These are phyloP conservation scores for Warburgia ugandensis DNA, from an alignment of 164 flowering plant species.

Conservation along the genomic window DNA sequence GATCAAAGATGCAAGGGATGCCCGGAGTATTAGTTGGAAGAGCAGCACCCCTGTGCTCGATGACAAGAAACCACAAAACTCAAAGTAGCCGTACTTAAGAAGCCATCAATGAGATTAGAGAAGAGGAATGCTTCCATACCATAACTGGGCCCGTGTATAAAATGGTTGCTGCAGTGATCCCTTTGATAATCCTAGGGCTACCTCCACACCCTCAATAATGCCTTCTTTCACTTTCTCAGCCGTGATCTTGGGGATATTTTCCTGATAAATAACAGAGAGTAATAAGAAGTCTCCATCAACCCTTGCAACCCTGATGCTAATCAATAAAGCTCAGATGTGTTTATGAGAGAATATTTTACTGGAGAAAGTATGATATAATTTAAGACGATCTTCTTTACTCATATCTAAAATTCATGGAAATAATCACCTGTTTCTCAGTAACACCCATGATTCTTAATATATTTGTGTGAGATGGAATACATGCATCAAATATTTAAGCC, in stretches of 20 bases:
- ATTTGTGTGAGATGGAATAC: too few species aligned
- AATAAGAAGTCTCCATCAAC: too few species aligned
- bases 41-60: slow-evolving; percentile 83
- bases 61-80: background rate
- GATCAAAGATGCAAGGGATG: slow-evolving; percentile 85
- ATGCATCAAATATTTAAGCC: too few species aligned
- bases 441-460: too few species aligned
- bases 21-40: slow-evolving; percentile 88
- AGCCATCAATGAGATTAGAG: background rate
- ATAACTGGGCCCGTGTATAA: slow-evolving; percentile 65
- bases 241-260: slow-evolving; percentile 72
- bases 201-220: slow-evolving; percentile 83
- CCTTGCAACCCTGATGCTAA: too few species aligned
- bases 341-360: too few species aligned
- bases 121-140: slow-evolving; percentile 29
- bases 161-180: slow-evolving; percentile 70
- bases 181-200: slow-evolving; percentile 58
- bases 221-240: slow-evolving; percentile 71
- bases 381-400: too few species aligned
- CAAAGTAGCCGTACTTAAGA: background rate
- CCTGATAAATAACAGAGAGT: too few species aligned
- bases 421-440: too few species aligned
- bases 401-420: too few species aligned
- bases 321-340: background rate
- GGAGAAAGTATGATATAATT: too few species aligned